Evolutionary conservation across 2,329 filamentous ascomycete species (phyloP), one percentile per base, ranked within the genome.

Genomic region (Hirsutella rhossiliensis): DNA sequence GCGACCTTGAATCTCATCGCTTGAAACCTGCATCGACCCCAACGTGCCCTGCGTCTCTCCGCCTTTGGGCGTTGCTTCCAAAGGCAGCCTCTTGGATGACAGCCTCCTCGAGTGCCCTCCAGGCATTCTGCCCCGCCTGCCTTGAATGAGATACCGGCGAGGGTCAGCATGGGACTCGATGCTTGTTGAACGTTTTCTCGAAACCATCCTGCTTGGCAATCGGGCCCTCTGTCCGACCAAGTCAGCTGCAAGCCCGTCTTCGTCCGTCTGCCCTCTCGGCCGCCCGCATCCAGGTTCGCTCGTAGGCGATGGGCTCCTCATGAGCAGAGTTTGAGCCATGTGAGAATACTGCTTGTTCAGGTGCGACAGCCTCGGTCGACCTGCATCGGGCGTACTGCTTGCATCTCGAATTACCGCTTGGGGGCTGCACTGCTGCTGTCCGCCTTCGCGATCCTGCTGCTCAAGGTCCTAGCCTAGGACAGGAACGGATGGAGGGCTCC

Each of bases 11-110:
- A 58, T 27, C 23, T 38, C 32, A 19, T 30, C 27, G 31, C 17
- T 20, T 8, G 11, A 36, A n/a, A 32, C 12, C n/a, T 36, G 28
- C 5, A 47, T 39, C 20, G 17, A 27, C 18, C 37, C 49, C 43
- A 39, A 42, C 38, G 28, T 49, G 17, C 13, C 30, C 29, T 50
- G 48, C 8, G 52, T 54, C 38, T 48, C 37, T 27, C 52, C 40
- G 4, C 42, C 36, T 23, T 12, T 42, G 18, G 58, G 47, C n/a
- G 53, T 52, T 23, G 38, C 51, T 46, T 59, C 59, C 8, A 61
- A 45, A 9, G 56, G 54, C 30, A 59, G 47, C 31, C 42, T 50
- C 18, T 42, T 50, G 5, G 54, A 56, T 13, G 47, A 48, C 15
- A 54, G 23, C 17, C 54, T 47, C 45, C 51, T 56, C 30, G 43